These are phyloP conservation scores for Ophiocordyceps australis DNA, from an alignment of 2,329 filamentous ascomycete species.

Conservation along the genomic window DNA sequence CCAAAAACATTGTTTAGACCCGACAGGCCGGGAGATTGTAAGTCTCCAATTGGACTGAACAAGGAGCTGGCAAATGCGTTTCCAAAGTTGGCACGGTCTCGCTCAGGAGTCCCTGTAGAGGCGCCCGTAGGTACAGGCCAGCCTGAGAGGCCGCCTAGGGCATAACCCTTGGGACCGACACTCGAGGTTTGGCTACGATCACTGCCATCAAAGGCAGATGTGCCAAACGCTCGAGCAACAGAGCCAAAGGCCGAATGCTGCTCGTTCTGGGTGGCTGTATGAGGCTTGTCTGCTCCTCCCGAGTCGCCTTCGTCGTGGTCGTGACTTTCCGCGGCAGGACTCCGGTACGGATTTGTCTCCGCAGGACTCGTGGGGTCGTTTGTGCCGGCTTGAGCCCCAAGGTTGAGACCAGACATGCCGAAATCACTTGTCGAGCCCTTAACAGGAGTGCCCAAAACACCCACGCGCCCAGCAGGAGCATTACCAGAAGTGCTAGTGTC, in stretches of 20 bases:
- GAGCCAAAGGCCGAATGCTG: conserved; percentile 32
- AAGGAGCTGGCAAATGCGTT: conserved; percentile 61
- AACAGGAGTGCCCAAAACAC: conserved; percentile 32
- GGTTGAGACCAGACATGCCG: conserved; percentile 41
- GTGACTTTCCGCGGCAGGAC: conserved; percentile 62
- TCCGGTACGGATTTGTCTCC: conserved; percentile 91
- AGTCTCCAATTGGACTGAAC: conserved; percentile 59
- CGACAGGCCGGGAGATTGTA: conserved; percentile 56
- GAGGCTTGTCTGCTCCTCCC: conserved; percentile 25
- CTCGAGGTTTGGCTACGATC: conserved; percentile 91
- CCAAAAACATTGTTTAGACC: conserved; percentile 55
- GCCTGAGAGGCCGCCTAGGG: conserved; percentile 42
- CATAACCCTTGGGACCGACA: conserved; percentile 59
- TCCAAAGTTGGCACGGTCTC: conserved; percentile 36
- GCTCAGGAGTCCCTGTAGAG: conserved; percentile 49
- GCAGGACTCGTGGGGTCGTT: conserved; percentile 75
- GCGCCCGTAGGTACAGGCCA: conserved; percentile 38
- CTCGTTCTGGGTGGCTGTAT: conserved; percentile 21
- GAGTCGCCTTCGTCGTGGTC: conserved; percentile 43
- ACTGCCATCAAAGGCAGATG: conserved; percentile 45
- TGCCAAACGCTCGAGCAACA: conserved; percentile 30
- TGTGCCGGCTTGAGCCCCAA: conserved; percentile 35
- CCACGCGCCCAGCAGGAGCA: conserved; percentile 14
- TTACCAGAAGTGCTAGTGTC: conserved; percentile 35
- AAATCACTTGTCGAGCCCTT: conserved; percentile 39